These are phyloP conservation scores for Cicer bijugum DNA, from an alignment of 306 rosid species.

Conservation along the genomic window DNA sequence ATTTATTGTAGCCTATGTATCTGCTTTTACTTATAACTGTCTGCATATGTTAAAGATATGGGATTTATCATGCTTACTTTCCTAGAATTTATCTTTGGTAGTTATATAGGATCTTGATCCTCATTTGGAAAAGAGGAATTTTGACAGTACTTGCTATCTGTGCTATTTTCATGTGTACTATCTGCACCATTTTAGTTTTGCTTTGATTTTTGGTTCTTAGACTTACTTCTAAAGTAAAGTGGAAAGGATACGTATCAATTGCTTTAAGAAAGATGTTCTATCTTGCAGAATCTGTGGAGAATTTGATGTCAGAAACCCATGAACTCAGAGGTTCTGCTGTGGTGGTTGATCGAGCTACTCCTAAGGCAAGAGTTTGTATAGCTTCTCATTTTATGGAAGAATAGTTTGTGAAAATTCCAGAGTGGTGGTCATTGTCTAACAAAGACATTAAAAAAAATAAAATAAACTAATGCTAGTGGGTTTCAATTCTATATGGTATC, in stretches of 20 bases:
- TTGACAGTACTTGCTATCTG: slow-evolving; percentile 3
- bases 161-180: slow-evolving; percentile 7
- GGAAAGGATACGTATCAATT: slow-evolving; percentile 18
- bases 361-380: slow-evolving; percentile 72
- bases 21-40: slow-evolving; percentile 21
- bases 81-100: neutral
- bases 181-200: neutral
- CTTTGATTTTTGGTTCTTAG: slow-evolving; percentile 22
- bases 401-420: slow-evolving; percentile 4
- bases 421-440: slow-evolving; percentile 6
- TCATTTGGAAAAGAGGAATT: slow-evolving; percentile 18
- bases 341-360: slow-evolving; percentile 98
- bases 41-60: slow-evolving; percentile 14
- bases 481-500: slow-evolving; percentile 12
- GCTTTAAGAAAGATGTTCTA: slow-evolving; percentile 30
- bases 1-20: slow-evolving; percentile 25
- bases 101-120: slow-evolving; percentile 26
- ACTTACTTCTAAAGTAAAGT: slow-evolving; percentile 5
- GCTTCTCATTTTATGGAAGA: slow-evolving; percentile 29
- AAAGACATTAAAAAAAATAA: slow-evolving; percentile 2
- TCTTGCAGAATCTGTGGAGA: slow-evolving; percentile 88
- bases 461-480: slow-evolving; percentile 10
- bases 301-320: slow-evolving; percentile 90
- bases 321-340: slow-evolving; percentile 86
- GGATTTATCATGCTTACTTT: neutral